Base-by-base conservation (phyloP, 495 filamentous ascomycete species). In the Hypoxylon fragiforme region DNA sequence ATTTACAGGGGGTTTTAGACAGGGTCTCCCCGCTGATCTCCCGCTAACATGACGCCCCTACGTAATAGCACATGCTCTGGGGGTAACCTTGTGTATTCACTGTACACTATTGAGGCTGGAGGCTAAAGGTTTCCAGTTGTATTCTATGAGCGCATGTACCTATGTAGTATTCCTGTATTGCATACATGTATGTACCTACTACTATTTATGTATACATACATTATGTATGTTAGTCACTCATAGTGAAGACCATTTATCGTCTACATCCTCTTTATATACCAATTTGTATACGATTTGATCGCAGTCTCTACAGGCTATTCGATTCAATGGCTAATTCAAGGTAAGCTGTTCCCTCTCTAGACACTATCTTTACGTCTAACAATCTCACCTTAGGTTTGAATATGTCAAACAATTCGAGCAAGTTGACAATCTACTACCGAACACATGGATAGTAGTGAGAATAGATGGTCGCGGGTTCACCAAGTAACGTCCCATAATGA, bases 401-500 rank as follows among this genome's bases (percentile, higher is more conserved):
- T 97, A 97, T 68, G 94, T 97, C 56, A 88, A 88, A 63, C 68
- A 76, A 24, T 97, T 96, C 63, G 94, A 98, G 77, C 88, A 87
- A 67, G 71, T 81, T 3, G 88, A 95, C 63, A 71, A 71, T 19
- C 74, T 97, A 34, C 84, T 97, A 3, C 90, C 86, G 19, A 92
- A 91, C 56, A 97, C 92, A 7, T 98, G 89, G 89, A 85, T 97
- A 34, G 88, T 97, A 7, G 83, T 98, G 45, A 85, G 94, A 38
- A 85, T 97, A 48, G 94, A 98, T 67, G 94, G 94, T 3, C 81
- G 91, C 50, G 89, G 89, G 21, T 97, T 97, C 65, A 90, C 91
- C 61, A 94, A 91, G 89, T 92, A 74, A 60, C 30, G 24, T 40
- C 12, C 44, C 42, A 22, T 35, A 8, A 24, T 49, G 16, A 44